Base-by-base conservation (phyloP, 441 rosid genomes). In the Populus hybrid region DNA sequence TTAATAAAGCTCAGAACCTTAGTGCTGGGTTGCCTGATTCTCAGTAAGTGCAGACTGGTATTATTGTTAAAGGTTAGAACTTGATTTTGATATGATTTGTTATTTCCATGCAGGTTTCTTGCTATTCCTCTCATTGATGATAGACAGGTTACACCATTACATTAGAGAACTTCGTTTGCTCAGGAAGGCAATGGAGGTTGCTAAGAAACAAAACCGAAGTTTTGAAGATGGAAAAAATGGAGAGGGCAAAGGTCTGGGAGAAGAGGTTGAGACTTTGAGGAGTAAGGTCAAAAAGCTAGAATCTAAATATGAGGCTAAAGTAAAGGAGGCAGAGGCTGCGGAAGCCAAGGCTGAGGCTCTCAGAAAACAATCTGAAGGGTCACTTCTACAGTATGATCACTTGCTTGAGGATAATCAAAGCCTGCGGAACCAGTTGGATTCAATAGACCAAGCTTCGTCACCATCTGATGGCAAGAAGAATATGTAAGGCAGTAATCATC, bases 101-200 rank as follows among this genome's bases (percentile, higher is more conserved):
- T 75, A 24, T 24, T 10, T 64, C 18, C 65, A n/a, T 77, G 83
- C 91, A 94, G 98, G 98, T 21, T 94, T 94, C 74, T 70, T 91
- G 86, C 80, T 94, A 3, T 91, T 91, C 84, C 92, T 92, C 8
- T 69, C 94, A 3, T 79, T 94, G 67, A 94, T 94, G 97, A 89
- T 92, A 30, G 98, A 94, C 78, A 82, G 98, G 80, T 79, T 92
- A 67, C 98, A 94, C 83, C 91, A 94, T 78, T 92, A 91, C 88
- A 92, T 92, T n/a, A 91, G 97, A 84, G 97, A 94, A 63, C 89
- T 94, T 19, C 87, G 91, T 12, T 67, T 87, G 14, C 88, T 94
- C 12, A 86, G 97, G 77, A 92, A 91, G 89, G 82, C 92, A 50
- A 90, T 90, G 92, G 97, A 92, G 78, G 86, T 85, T 61, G 86